phyloP scores from a whole-genome alignment of 2,329 filamentous ascomycete genomes.

The Anthostomella pinea region DNA sequence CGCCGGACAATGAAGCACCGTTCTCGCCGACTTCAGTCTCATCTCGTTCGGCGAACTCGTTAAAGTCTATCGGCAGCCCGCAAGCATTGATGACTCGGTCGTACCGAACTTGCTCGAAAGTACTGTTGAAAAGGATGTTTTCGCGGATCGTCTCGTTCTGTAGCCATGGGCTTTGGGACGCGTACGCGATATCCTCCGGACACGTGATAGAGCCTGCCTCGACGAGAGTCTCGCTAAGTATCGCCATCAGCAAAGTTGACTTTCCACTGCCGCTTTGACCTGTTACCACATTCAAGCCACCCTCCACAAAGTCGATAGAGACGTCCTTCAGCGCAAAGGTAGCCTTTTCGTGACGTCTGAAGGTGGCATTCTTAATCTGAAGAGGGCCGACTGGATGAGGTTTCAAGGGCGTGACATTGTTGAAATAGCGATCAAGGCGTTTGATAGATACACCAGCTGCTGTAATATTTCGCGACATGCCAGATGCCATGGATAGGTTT shows the following conservation, averaged over 20 bases:
- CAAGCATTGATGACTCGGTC: conserved; percentile 54
- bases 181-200: conserved; percentile 53
- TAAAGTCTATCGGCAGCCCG: conserved; percentile 49
- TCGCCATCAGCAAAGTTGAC: conserved; percentile 52
- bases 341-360: conserved; percentile 49
- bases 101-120: conserved; percentile 52
- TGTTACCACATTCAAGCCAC: conserved; percentile 52
- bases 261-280: conserved; percentile 57
- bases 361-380: conserved; percentile 44
- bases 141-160: conserved; percentile 54
- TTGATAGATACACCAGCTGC: conserved; percentile 47
- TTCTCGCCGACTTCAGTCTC: conserved; percentile 53
- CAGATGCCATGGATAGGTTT: conserved; percentile 50
- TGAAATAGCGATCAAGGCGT: conserved; percentile 54
- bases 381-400: conserved; percentile 49
- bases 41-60: conserved; percentile 49
- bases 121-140: conserved; percentile 53
- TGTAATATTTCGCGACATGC: conserved; percentile 40
- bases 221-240: conserved; percentile 53
- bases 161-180: conserved; percentile 56
- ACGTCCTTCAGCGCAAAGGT: conserved; percentile 48
- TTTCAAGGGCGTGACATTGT: conserved; percentile 46
- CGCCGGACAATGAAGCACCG: conserved; percentile 53
- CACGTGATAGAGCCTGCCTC: conserved; percentile 46
- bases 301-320: conserved; percentile 50